A percentile compares a stretch with the other conserved stretches of the same genome.
Conservation (phyloP, 768 basidiomycete genomes). For the Podaxis sp. region DNA sequence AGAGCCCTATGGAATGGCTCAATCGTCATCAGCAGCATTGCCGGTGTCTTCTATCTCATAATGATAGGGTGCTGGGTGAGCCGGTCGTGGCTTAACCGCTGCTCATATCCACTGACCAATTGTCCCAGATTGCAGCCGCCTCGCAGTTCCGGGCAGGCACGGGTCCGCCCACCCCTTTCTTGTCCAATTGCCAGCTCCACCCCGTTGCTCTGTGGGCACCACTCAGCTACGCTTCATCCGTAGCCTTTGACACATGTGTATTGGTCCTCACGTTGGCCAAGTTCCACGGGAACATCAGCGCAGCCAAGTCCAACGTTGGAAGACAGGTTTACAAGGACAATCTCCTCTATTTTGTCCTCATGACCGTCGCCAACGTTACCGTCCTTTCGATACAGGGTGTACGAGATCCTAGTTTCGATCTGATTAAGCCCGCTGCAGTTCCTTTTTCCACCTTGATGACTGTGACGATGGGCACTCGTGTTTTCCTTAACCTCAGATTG, state of each 20-base stretch:
- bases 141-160: slow-evolving; percentile 6
- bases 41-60: slow-evolving; percentile 4
- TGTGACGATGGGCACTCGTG: slow-evolving; percentile 9
- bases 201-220: slow-evolving; percentile 1
- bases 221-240: slow-evolving; percentile 13
- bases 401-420: background rate
- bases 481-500: slow-evolving; percentile 10
- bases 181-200: slow-evolving; percentile 9
- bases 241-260: slow-evolving; percentile 10
- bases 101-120: background rate
- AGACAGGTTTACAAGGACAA: slow-evolving; percentile 10
- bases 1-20: slow-evolving; percentile 10
- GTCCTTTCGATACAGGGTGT: slow-evolving; percentile 8
- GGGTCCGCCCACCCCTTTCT: slow-evolving; percentile 1
- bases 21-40: background rate
- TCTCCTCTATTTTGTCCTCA: slow-evolving; percentile 8
- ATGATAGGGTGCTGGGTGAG: slow-evolving; percentile 12
- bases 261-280: background rate
- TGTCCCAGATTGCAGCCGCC: background rate
- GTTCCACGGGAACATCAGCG: slow-evolving; percentile 1
- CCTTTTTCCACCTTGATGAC: slow-evolving; percentile 12
- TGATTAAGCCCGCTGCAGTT: slow-evolving; percentile 6
- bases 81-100: background rate
- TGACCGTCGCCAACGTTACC: background rate
- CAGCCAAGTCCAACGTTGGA: slow-evolving; percentile 4